Percentiles rank a stretch among this genome's conserved stretches.
Evolutionary conservation across 352 stramenopile species (phyloP).

Genomic region (Phytophthora capsici): DNA sequence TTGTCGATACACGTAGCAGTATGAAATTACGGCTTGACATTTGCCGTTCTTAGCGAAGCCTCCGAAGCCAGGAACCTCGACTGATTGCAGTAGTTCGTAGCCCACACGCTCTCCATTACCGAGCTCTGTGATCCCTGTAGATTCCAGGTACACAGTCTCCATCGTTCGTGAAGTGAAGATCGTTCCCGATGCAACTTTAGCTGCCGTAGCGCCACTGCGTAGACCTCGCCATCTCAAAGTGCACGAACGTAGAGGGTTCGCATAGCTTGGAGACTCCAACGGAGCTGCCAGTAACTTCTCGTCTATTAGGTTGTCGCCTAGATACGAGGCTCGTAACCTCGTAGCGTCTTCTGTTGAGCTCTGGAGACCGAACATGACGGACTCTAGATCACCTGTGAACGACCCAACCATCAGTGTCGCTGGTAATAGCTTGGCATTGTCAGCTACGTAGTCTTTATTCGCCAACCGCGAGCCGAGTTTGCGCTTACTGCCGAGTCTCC

Average conservation of each 20-base stretch:
- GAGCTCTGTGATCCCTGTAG: conserved; percentile 35
- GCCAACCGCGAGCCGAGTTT: conserved; percentile 38
- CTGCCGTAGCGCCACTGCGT: conserved; percentile 18
- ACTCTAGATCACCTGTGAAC: conserved; percentile 41
- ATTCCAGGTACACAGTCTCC: conserved; percentile 43
- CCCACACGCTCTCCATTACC: conserved; percentile 35
- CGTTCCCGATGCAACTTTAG: conserved; percentile 19
- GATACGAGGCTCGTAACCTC: conserved; percentile 31
- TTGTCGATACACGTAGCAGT: conserved; percentile 49
- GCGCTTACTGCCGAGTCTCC: conserved; percentile 22
- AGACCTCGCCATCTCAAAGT: conserved; percentile 40
- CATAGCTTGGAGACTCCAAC: conserved; percentile 30
- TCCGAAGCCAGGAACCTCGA: conserved; percentile 27
- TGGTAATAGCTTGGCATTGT: conserved; percentile 30
- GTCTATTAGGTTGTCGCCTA: conserved; percentile 36
- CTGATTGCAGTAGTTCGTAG: conserved; percentile 43
- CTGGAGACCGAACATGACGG: conserved; percentile 44
- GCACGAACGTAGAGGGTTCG: conserved; percentile 34
- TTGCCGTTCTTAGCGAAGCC: conserved; percentile 15
- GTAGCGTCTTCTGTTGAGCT: conserved; percentile 38
- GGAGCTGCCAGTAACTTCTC: conserved; percentile 34
- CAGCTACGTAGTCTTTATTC: conserved; percentile 11
- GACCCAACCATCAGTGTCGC: conserved; percentile 37
- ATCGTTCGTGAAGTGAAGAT: conserved; percentile 24
- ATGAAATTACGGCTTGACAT: conserved; percentile 36